phyloP scores from a whole-genome alignment of 106 monocot species.

The Allium sativum region DNA sequence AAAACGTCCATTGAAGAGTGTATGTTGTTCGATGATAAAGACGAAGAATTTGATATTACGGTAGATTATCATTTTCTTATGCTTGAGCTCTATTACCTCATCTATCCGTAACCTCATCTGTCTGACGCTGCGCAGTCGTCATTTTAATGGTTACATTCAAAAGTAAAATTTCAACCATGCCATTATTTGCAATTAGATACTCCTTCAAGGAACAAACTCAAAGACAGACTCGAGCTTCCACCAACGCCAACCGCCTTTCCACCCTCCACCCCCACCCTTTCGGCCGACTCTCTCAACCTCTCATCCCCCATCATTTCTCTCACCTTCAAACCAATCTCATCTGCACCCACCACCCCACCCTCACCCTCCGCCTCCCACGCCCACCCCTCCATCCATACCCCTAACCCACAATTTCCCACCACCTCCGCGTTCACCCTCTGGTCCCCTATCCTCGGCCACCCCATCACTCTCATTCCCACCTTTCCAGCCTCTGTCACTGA shows the following conservation, averaged over 20 bases:
- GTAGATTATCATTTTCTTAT: too few relatives aligned
- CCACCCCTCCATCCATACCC: conserved; percentile 50
- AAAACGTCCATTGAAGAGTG: too few relatives aligned
- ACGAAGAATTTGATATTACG: too few relatives aligned
- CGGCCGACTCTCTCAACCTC: conserved; percentile 1
- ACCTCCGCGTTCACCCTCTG: conserved; percentile 48
- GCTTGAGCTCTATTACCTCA: too few relatives aligned
- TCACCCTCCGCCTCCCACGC: conserved; percentile 46
- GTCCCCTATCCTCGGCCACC: conserved; percentile 43
- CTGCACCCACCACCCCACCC: conserved; percentile 17
- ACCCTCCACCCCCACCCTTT: conserved; percentile 12
- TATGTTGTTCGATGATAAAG: too few relatives aligned
- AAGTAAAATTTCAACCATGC: too few relatives aligned
- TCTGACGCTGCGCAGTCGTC: too few relatives aligned
- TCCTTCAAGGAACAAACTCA: conserved; percentile 10
- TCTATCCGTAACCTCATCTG: too few relatives aligned
- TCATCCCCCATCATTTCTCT: conserved; percentile 33
- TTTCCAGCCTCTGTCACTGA: conserved; percentile 44
- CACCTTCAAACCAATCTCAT: conserved; percentile 27
- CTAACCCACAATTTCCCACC: conserved; percentile 29
- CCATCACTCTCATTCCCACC: conserved; percentile 32
- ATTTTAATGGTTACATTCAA: too few relatives aligned
- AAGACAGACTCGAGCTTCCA: conserved; percentile 20
- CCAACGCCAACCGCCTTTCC: conserved; percentile 12
- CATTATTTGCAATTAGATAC: too few relatives aligned